phyloP scores from a whole-genome alignment of 225 moss, liverwort and hornwort species.

The Physcomitrellopsis africana region DNA sequence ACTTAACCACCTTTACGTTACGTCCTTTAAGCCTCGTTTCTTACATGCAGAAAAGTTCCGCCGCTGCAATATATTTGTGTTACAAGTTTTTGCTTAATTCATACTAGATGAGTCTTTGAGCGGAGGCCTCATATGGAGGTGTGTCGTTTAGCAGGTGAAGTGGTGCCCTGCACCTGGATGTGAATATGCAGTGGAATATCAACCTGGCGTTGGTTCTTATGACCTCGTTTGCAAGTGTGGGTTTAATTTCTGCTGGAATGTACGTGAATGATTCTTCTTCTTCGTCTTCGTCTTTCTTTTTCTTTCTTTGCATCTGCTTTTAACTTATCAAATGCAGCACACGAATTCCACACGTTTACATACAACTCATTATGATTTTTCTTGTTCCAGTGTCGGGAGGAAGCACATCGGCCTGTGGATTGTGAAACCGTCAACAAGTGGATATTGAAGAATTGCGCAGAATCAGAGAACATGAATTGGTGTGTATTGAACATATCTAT shows the following conservation, averaged over 20 bases:
- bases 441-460: constrained; percentile 98
- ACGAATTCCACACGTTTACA: constrained; percentile 1
- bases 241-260: constrained; percentile 93
- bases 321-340: background rate
- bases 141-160: constrained; percentile 69
- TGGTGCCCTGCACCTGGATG: constrained; percentile 99
- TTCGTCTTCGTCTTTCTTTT: constrained; percentile 15
- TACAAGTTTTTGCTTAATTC: background rate
- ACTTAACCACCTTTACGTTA: background rate
- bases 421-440: constrained; percentile 95
- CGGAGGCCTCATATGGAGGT: constrained; percentile 37
- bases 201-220: constrained; percentile 77
- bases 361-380: constrained; percentile 31
- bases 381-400: constrained; percentile 79
- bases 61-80: background rate
- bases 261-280: constrained; percentile 30
- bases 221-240: constrained; percentile 98
- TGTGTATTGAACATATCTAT: constrained; percentile 30
- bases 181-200: constrained; percentile 95
- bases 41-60: constrained; percentile 5
- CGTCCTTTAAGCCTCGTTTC: background rate
- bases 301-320: background rate
- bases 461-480: constrained; percentile 99
- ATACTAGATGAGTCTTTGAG: constrained; percentile 13
- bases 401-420: constrained; percentile 99